Conservation (phyloP, 805 yeast species). For the Metschnikowia koreensis region DNA sequence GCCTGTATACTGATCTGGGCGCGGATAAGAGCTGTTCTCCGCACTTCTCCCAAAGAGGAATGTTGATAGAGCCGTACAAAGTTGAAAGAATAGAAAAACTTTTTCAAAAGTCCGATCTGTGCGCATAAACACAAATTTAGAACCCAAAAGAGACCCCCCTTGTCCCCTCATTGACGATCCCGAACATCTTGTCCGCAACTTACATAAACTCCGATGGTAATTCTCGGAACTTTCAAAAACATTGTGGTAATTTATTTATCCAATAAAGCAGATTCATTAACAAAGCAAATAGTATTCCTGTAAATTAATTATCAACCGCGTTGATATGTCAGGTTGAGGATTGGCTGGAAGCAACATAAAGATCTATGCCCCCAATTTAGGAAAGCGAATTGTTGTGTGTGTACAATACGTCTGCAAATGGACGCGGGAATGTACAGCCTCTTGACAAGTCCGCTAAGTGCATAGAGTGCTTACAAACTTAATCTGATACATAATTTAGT, state of each 20-base stretch:
- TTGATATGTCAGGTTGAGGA: not conserved
- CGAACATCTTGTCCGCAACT: not conserved
- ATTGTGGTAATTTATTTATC: too few relatives aligned
- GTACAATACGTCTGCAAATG: not conserved
- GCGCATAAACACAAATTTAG: not conserved
- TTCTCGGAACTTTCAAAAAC: too few relatives aligned
- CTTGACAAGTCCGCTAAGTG: too few relatives aligned
- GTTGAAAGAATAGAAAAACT: not conserved
- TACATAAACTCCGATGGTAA: not conserved
- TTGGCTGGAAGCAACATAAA: not conserved
- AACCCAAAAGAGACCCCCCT: not conserved
- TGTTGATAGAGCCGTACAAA: not conserved
- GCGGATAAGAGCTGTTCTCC: constrained; percentile 3
- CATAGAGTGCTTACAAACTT: too few relatives aligned
- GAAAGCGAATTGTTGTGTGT: not conserved
- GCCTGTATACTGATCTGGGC: constrained; percentile 2
- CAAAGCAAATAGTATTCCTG: too few relatives aligned
- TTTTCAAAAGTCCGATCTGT: not conserved
- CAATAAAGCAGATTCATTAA: too few relatives aligned
- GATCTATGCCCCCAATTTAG: not conserved
- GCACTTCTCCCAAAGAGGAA: constrained; percentile 4
- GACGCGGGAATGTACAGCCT: not conserved
- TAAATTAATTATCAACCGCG: not conserved
- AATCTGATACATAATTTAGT: too few relatives aligned
- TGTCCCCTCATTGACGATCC: not conserved